Evolutionary conservation across 192 early-diverging fungal species (phyloP), one percentile per base, ranked within the genome.

Genomic region (Geranomyces variabilis): DNA sequence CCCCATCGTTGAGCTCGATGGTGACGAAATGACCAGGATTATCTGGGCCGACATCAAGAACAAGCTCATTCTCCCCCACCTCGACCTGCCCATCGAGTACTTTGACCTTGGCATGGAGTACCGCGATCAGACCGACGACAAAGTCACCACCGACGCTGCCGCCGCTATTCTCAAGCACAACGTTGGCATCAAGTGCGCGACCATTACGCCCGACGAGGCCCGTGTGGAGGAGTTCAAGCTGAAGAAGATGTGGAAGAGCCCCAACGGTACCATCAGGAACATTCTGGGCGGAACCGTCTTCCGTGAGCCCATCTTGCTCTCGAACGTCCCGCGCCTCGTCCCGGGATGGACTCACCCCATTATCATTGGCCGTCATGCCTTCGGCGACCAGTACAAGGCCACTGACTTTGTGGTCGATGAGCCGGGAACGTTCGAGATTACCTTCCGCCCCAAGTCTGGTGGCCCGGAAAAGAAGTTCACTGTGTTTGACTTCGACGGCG

Each of bases 11-110:
- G 84, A 81, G 63, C 64, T 82, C 19, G 93, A 98, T 75, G 96
- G 96, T 68, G 96, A 99, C 81, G 96, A 99, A 84, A 97, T 97
- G 95, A 99, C 96, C 43, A 85, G 96, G 73, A 97, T 99, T 83
- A 92, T 99, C 81, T 96, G 93, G 93, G 85, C 91, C 77, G 83
- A 88, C 80, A 97, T 96, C 82, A 93, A 94, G 79, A 94, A 98
- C 76, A 92, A 92, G 79, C 85, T 94, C 26, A 90, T 95, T 72
- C 81, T 94, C 36, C 94, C 95, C 17, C 93, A 93, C 71, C 76
- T 94, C 63, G 87, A 94, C 64, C 75, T 95, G 51, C 92, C 94
- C 70, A 94, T 97, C 87, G 94, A 95, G 90, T 98, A 97, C 88
- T 98, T 88, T 77, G 96, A 98, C 78, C 84, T 98, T 70, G 90